These are phyloP conservation scores for Carex scoparia DNA, from an alignment of 176 grass and related monocot genomes.

Conservation along the genomic window DNA sequence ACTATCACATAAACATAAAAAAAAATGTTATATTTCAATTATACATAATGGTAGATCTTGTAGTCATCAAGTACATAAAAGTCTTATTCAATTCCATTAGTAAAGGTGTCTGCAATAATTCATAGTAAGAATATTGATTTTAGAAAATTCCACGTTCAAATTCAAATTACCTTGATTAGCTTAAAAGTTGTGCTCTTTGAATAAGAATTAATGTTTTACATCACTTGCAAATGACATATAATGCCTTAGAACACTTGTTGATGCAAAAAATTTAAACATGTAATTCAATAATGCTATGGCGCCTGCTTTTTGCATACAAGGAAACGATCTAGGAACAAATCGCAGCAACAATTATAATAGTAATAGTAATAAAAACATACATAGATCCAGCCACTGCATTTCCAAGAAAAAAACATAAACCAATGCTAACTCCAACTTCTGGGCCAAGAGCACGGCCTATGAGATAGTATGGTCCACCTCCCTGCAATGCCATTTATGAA, in stretches of 20 bases:
- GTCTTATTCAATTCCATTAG: neutral
- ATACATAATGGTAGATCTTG: neutral
- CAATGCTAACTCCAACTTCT: conserved; percentile 99
- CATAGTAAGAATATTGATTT: neutral
- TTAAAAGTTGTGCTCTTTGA: neutral
- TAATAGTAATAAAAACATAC: conserved; percentile 43
- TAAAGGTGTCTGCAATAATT: neutral
- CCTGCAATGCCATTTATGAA: conserved; percentile 37
- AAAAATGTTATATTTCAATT: neutral
- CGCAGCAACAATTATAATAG: neutral
- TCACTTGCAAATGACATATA: neutral
- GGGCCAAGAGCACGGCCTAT: conserved; percentile 95
- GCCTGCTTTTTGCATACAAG: neutral
- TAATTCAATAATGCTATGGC: neutral
- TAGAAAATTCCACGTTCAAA: neutral
- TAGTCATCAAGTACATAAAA: neutral
- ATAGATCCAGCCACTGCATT: conserved; percentile 97
- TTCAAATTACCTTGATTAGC: neutral
- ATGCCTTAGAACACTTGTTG: neutral
- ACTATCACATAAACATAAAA: neutral
- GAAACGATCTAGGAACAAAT: neutral
- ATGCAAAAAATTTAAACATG: neutral
- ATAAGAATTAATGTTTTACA: neutral
- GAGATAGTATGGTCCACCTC: conserved; percentile 97
- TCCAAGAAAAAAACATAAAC: conserved; percentile 97